Evolutionary conservation across 2,329 filamentous ascomycete genomes (phyloP), one percentile per base, ranked within the genome.

Genomic region (Fusarium decemcellulare): DNA sequence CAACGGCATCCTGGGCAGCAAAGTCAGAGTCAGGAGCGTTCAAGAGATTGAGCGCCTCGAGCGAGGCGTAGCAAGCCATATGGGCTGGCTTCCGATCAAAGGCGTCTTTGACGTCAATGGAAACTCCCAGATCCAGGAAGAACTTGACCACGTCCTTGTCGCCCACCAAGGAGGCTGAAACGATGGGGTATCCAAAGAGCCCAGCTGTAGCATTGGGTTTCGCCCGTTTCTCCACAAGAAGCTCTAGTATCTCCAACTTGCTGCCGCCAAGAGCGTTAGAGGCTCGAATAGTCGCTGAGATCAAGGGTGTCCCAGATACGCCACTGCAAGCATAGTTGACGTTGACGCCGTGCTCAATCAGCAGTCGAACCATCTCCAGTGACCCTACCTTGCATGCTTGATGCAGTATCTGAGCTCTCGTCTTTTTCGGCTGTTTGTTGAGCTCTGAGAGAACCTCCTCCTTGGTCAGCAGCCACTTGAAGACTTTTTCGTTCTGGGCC

Each of bases 401-500:
- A 12, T 65, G 63, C 23, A 65, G 18, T 2, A 16, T 30, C 10
- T 23, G 23, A 23, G 63, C 39, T 14, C 27, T 43, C 8, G 8
- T 15, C 9, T n/a, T 16, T 6, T 59, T 48, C 6, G 37, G 34
- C 8, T 47, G 18, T 8, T 37, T 34, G 14, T 53, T 36, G 7
- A 63, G 54, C 1, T 44, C 44, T 6, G 53, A 44, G 3, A 10
- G 34, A 2, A 47, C n/a, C 3, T 47, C 48, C 6, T 65, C n/a
- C 18, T 65, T 67, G 5, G 39, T 48, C 16, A 67, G 15, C 9
- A 67, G 52, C n/a, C 59, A 67, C 7, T 37, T 36, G 29, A 65
- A 51, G 6, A 67, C 34, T 5, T 44, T 46, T 8, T 39, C 30
- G 10, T 61, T 57, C 8, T 15, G 8, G 3, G 29, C 15, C 4